Percentiles rank a stretch among this genome's conserved stretches.
These are phyloP conservation scores for Eutypa lata DNA, from an alignment of 2,329 filamentous ascomycete species.

Conservation along the genomic window DNA sequence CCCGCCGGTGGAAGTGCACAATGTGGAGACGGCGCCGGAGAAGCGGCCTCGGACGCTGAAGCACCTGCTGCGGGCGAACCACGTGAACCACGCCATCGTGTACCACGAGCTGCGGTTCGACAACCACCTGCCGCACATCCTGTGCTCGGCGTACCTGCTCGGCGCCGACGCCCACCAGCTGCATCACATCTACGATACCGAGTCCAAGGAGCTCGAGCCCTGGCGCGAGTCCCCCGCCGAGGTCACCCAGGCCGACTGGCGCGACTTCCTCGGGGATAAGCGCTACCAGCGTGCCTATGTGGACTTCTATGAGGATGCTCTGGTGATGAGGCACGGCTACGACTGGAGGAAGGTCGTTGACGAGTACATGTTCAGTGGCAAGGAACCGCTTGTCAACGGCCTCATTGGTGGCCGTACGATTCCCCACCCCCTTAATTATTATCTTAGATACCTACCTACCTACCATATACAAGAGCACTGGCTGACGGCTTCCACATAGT, in stretches of 20 bases:
- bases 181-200: slow-evolving; percentile 75
- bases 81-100: slow-evolving; percentile 82
- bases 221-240: slow-evolving; percentile 86
- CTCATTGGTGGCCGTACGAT: slow-evolving; percentile 70
- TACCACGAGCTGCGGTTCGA: slow-evolving; percentile 72
- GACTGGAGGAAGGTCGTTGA: slow-evolving; percentile 78
- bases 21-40: slow-evolving; percentile 76
- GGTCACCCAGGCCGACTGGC: slow-evolving; percentile 80
- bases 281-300: slow-evolving; percentile 86
- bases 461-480: background rate
- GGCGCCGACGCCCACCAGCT: slow-evolving; percentile 72
- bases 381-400: slow-evolving; percentile 76
- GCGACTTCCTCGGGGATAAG: slow-evolving; percentile 74
- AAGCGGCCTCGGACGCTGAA: slow-evolving; percentile 81
- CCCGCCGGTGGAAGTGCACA: slow-evolving; percentile 68
- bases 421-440: slow-evolving; percentile 2
- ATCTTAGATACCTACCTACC: background rate
- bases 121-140: slow-evolving; percentile 80
- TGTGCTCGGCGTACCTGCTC: slow-evolving; percentile 82
- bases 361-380: slow-evolving; percentile 71
- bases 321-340: slow-evolving; percentile 71
- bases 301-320: slow-evolving; percentile 92
- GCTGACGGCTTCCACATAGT: slow-evolving; percentile 50
- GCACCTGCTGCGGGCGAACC: slow-evolving; percentile 87
- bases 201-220: slow-evolving; percentile 67